Conservation (phyloP, 2,329 filamentous ascomycete species). For the Verticillium zaregamsianum region DNA sequence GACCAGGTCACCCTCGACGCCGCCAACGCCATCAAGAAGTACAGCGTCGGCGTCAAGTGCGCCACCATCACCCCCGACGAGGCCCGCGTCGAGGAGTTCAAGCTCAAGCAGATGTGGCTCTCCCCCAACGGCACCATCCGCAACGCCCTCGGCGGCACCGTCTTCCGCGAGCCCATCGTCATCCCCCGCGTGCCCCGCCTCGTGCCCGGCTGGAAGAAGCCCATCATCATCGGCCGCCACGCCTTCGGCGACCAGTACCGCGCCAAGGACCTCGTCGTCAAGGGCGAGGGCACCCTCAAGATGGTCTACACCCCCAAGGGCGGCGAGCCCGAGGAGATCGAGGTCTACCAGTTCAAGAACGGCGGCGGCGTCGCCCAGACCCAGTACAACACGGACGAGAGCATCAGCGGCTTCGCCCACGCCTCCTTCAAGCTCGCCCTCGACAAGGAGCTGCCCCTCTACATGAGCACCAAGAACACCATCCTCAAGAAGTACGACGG, state of each 20-base stretch:
- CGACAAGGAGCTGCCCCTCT: conserved; percentile 82
- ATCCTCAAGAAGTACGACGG: conserved; percentile 99
- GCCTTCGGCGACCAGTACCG: conserved; percentile 99
- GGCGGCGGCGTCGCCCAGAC: conserved; percentile 84
- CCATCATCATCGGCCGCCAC: conserved; percentile 98
- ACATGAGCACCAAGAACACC: conserved; percentile 99
- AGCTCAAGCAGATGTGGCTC: conserved; percentile 99
- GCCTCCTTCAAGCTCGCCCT: conserved; percentile 95
- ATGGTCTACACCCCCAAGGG: conserved; percentile 91
- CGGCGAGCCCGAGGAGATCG: conserved; percentile 76
- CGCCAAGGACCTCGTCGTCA: conserved; percentile 84
- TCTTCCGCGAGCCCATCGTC: conserved; percentile 98
- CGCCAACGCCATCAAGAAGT: conserved; percentile 97
- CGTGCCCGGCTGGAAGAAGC: conserved; percentile 96
- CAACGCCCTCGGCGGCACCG: conserved; percentile 79
- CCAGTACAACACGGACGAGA: conserved; percentile 98
- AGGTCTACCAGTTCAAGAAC: conserved; percentile 86
- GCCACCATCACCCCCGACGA: conserved; percentile 99
- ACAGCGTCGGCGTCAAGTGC: conserved; percentile 98
- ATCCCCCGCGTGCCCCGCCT: conserved; percentile 90
- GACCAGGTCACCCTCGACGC: conserved; percentile 95
- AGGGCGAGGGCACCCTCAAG: conserved; percentile 80
- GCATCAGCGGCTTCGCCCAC: conserved; percentile 91
- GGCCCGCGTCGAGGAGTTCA: conserved; percentile 93
- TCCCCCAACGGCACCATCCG: conserved; percentile 91